Evolutionary conservation across 768 basidiomycete species (phyloP).

Genomic region (Tricholoma flavovirens): DNA sequence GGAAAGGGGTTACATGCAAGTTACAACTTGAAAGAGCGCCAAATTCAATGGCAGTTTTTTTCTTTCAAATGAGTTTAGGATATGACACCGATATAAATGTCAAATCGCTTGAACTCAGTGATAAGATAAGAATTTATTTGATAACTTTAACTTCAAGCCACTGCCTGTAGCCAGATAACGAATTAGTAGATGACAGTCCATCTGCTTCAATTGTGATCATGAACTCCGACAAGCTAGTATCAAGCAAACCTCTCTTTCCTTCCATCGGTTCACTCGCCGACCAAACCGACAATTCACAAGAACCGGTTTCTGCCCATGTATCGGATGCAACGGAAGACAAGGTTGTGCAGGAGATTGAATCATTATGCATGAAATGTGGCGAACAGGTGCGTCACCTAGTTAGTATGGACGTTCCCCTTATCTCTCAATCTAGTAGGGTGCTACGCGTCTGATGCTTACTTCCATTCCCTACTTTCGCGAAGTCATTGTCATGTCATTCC

Average conservation of each 20-base stretch:
- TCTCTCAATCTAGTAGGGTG: constrained; percentile 53
- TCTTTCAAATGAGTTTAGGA: no score
- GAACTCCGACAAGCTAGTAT: no score
- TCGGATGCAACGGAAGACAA: constrained; percentile 48
- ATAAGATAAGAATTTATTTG: no score
- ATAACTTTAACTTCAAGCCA: no score
- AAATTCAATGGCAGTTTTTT: no score
- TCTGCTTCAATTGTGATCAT: no score
- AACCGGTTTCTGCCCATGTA: constrained; percentile 23
- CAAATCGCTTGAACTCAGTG: no score
- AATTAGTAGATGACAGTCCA: no score
- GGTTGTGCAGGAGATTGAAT: constrained; percentile 79
- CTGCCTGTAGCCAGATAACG: no score
- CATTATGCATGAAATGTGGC: constrained; percentile 89
- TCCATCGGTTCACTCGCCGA: constrained; percentile 47
- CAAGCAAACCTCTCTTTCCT: constrained; percentile 39
- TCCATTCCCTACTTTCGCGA: constrained; percentile 94
- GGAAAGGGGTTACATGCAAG: no score
- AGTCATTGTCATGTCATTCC: constrained; percentile 94
- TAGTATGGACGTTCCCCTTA: constrained; percentile 12
- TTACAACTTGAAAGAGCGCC: no score
- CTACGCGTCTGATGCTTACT: constrained; percentile 83
- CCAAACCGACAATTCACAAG: constrained; percentile 34
- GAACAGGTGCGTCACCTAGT: constrained; percentile 61
- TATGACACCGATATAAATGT: no score